Base-by-base conservation (phyloP, 139 green algal species). In the Chlorella ohadii region DNA sequence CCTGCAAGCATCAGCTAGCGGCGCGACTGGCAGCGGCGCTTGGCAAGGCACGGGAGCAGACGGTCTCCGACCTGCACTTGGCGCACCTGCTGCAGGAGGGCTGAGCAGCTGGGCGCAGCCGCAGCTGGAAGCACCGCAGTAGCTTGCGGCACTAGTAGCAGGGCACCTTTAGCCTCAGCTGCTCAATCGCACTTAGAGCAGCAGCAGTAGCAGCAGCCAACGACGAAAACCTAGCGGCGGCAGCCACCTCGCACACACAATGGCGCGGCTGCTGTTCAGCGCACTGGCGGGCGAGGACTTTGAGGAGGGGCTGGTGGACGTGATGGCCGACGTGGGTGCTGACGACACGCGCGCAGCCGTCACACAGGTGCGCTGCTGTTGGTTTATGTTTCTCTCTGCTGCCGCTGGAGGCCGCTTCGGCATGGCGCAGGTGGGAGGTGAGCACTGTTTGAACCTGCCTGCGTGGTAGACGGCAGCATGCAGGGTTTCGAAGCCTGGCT, bases 1-100 rank as follows among this genome's bases (percentile, higher is more conserved):
- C 96, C 91, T 98, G 95, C 94, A 98, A 98, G 89, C 95, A 98
- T 87, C 93, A 96, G 83, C 89, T 98, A 64, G 95, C 94, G 4
- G 95, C 91, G 0, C 86, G 91, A 25, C 51, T 97, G 47, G 93
- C 92, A 0, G 39, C 84, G 6, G 73, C 83, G 1, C 51, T 95
- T 23, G 57, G 66, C 70, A 81, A 72, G 55, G 51, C 67, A 9
- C 84, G 73, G 27, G 56, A 66, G 25, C 47, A 74, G 41, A 78
- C 44, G 3, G 76, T 87, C 22, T 47, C 67, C 67, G 86, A 90
- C 77, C 31, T 82, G 28, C 41, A 81, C 20, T 23, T 88, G 38
- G 82, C 82, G 36, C 76, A 84, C 9, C 51, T 86, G 57, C 72
- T 89, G 75, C 56, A 66, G 39, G 63, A 83, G 63, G 51, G 51